Evolutionary conservation across 352 stramenopile species (phyloP), one percentile per base, ranked within the genome.

Genomic region (Phytophthora colocasiae): DNA sequence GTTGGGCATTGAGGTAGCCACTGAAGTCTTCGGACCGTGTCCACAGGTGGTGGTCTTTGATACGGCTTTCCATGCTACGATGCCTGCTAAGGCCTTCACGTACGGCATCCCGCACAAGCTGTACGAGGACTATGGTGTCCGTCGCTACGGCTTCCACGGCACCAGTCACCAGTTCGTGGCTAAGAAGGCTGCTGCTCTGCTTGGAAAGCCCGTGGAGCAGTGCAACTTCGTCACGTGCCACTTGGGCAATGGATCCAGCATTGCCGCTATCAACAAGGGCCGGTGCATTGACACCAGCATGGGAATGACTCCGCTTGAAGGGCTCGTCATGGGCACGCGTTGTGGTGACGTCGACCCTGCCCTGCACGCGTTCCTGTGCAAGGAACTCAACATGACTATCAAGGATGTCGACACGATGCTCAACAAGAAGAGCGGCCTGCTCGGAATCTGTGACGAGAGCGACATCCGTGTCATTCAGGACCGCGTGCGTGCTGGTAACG

Each of bases 91-190:
- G 51, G 85, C 91, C 22, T 97, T 75, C 65, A 80, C 77, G 15
- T 97, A 97, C 63, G 87, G 83, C 2, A 62, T 97, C 40, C 91
- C 91, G 5, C 83, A 88, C 63, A 73, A 80, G 27, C 81, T 97
- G 6, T 94, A 94, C 69, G 62, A 93, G 41, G 59, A 95, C 54
- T 84, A 90, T 52, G 81, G 84, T 29, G 85, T 97, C 62, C 86
- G 91, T 46, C 87, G 89, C 58, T 97, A 97, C 69, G 91, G 91
- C 29, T 97, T 97, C 72, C 91, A 97, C 69, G 91, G 91, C 41
- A 97, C 91, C 17, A 95, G 81, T 62, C 87, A 96, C 66, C 80
- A 92, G 61, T 97, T 91, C 58, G 90, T 97, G 19, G 78, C 87
- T 31, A 69, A 85, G 47, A 75, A 96, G 55, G 91, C 89, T 14